These are phyloP conservation scores for Solanum sitiens DNA, from an alignment of 257 asterid genomes.

Conservation along the genomic window DNA sequence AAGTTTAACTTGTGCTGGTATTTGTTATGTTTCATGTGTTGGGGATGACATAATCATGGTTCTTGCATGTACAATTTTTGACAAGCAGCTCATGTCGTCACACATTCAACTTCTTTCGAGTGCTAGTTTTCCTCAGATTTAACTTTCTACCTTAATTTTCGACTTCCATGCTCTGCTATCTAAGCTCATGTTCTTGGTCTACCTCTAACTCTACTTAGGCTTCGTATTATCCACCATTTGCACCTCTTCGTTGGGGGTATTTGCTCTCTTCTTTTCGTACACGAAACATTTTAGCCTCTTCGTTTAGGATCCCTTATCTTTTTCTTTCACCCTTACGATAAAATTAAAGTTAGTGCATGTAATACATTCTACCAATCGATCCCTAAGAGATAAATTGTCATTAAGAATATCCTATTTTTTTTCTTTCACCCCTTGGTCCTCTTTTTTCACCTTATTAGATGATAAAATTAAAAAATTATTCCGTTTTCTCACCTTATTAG, in stretches of 20 bases:
- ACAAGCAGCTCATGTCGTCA: constrained; percentile 5
- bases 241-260: too few species aligned
- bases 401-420: too few species aligned
- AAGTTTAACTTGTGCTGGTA: background rate
- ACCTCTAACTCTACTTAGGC: background rate
- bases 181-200: background rate
- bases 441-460: background rate
- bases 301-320: background rate
- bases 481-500: background rate
- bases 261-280: background rate
- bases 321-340: background rate
- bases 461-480: background rate
- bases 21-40: constrained; percentile 10
- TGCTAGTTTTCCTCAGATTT: background rate
- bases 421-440: background rate
- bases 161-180: background rate
- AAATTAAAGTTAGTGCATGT: background rate
- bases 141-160: background rate
- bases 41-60: constrained; percentile 21
- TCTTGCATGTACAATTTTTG: constrained; percentile 15
- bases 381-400: too few species aligned
- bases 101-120: background rate
- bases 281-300: background rate
- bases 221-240: background rate
- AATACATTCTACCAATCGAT: background rate